Percentiles rank a stretch among this genome's conserved stretches.
These are phyloP conservation scores for Chaetomidium leptoderma DNA, from an alignment of 495 filamentous ascomycete species.

Conservation along the genomic window DNA sequence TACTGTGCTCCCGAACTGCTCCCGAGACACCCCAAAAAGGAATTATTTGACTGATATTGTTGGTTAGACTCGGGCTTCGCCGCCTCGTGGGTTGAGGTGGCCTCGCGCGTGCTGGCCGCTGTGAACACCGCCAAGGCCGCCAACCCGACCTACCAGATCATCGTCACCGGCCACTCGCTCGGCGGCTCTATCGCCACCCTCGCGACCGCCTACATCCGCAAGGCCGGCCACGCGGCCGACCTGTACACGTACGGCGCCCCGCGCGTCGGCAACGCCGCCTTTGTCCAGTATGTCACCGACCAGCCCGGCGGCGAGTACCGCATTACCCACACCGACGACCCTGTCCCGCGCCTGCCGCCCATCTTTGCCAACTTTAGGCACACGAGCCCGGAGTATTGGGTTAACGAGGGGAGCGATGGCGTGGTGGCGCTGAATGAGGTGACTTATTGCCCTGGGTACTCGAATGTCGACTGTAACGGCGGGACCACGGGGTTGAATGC, in stretches of 20 bases:
- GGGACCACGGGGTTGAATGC: constrained; percentile 31
- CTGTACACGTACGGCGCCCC: constrained; percentile 65
- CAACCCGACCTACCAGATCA: constrained; percentile 51
- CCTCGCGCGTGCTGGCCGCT: constrained; percentile 17
- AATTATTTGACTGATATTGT: too few relatives aligned
- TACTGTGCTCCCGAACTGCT: too few relatives aligned
- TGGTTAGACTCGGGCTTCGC: constrained; percentile 44
- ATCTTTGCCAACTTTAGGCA: constrained; percentile 54
- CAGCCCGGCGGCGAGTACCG: constrained; percentile 52
- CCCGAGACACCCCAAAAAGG: too few relatives aligned
- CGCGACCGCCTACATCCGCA: constrained; percentile 55
- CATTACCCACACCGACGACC: constrained; percentile 64
- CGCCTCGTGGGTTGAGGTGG: constrained; percentile 37
- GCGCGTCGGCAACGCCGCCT: constrained; percentile 56
- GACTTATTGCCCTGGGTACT: constrained; percentile 36
- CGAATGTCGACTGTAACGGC: constrained; percentile 41
- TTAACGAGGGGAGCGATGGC: constrained; percentile 24
- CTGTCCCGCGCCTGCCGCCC: constrained; percentile 62
- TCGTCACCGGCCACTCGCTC: constrained; percentile 64
- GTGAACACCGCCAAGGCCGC: constrained; percentile 28
- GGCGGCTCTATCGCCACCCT: constrained; percentile 63
- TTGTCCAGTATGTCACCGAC: constrained; percentile 54
- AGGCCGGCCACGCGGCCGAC: constrained; percentile 40
- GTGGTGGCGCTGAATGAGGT: constrained; percentile 32
- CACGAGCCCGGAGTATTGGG: constrained; percentile 65